Evolutionary conservation across 2,329 filamentous ascomycete genomes (phyloP), one percentile per base, ranked within the genome.

Genomic region (Cladosporium sp.): DNA sequence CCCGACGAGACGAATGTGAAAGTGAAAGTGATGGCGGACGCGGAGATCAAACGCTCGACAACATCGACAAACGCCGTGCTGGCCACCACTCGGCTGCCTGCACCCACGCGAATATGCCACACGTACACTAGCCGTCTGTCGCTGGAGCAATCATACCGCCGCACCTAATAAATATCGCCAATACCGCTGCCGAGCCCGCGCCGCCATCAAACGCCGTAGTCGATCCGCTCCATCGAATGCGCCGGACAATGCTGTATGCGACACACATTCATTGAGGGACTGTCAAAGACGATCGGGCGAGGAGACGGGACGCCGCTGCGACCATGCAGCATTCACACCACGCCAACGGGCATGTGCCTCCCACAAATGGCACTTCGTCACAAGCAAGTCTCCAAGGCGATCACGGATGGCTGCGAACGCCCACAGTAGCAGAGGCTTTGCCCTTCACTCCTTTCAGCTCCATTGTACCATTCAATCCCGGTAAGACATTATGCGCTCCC

Each of bases 391-490:
- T 5, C 18, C 33, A 31, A 21, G 29, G 23, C 26, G 50, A 63
- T 46, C 61, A 63, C 33, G 26, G 29, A 31, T 63, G 61, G 61
- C 16, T 56, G 21, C 49, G 33, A 31, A 77, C 82, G 49, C 80
- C 82, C 12, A 83, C 81, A 3, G 85, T 95, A 14, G 85, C 89
- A 65, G 90, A 95, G 74, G 91, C 91, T 33, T 82, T 95, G 55
- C 90, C 91, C n/a, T 93, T 89, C 78, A 91, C 91, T 61, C 91
- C 92, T 28, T 89, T 94, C 75, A 91, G 89, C 58, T 92, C 91
- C 3, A 89, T 93, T 58, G 84, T 91, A 62, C 91, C 91, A 2
- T 92, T 94, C 77, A 87, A 90, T 76, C 86, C 90, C 70, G 88
- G 91, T 93, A 78, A 21, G 61, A 16, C 16, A 23, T 16, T 2